Conservation (phyloP, 805 yeast genomes). For the Teunomyces stri region DNA sequence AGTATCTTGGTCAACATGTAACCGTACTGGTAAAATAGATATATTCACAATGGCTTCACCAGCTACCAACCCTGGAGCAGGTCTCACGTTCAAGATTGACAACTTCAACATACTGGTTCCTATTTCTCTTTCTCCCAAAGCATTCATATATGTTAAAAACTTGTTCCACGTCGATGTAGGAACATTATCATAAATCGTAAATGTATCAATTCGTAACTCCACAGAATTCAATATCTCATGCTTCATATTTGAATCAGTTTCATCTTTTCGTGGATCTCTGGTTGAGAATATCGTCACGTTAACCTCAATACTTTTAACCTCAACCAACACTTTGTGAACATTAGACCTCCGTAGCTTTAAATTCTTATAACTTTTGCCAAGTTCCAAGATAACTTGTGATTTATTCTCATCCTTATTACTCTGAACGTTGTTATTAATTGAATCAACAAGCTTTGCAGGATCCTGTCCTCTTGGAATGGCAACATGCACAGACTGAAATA, state of each 20-base stretch:
- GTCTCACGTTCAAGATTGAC: conserved; percentile 58
- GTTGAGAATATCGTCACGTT: conserved; percentile 44
- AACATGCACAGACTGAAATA: conserved; percentile 80
- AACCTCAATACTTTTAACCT: conserved; percentile 52
- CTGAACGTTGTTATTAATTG: conserved; percentile 48
- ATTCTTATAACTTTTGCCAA: conserved; percentile 39
- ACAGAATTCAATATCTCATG: conserved; percentile 50
- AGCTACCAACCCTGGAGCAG: conserved; percentile 61
- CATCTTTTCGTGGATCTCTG: conserved; percentile 43
- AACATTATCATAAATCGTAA: conserved; percentile 71
- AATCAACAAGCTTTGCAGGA: conserved; percentile 45
- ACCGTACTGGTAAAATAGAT: conserved; percentile 65
- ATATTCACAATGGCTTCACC: conserved; percentile 60
- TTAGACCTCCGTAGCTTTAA: conserved; percentile 65
- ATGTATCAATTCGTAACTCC: conserved; percentile 48
- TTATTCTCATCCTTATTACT: conserved; percentile 16
- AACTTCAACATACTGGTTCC: conserved; percentile 63
- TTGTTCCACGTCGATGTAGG: conserved; percentile 91
- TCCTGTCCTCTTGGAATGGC: conserved; percentile 50
- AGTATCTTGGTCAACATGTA: conserved; percentile 92
- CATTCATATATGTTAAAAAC: conserved; percentile 66
- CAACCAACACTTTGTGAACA: conserved; percentile 56
- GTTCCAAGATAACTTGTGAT: conserved; percentile 21
- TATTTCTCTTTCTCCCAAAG: conserved; percentile 66
- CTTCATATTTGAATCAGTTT: conserved; percentile 28